These are phyloP conservation scores for Dimargaris xerosporica DNA, from an alignment of 192 early-diverging fungal species.

Conservation along the genomic window DNA sequence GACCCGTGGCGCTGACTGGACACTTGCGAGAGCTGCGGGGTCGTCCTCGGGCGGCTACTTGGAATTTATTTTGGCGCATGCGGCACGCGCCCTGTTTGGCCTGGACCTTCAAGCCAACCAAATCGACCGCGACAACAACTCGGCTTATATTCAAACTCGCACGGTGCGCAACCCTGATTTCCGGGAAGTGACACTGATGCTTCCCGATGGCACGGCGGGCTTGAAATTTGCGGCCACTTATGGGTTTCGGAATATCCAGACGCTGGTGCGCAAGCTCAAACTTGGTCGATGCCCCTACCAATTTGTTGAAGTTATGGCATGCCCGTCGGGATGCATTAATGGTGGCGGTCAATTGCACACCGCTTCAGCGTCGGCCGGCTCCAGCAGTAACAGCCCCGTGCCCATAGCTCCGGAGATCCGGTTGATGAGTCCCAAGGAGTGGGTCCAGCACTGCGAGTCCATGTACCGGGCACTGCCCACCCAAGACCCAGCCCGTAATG, in stretches of 20 bases:
- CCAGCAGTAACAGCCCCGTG: neutral
- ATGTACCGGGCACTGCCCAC: neutral
- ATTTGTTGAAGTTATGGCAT: conserved; percentile 95
- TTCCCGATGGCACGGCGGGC: conserved; percentile 32
- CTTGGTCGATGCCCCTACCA: conserved; percentile 58
- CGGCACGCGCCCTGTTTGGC: conserved; percentile 63
- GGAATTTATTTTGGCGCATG: conserved; percentile 73
- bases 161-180: conserved; percentile 74
- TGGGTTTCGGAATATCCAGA: conserved; percentile 96
- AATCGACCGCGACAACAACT: conserved; percentile 23
- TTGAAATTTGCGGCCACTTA: conserved; percentile 79
- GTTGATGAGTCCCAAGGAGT: neutral
- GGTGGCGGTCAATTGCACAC: conserved; percentile 89
- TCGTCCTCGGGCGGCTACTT: conserved; percentile 84
- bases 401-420: neutral
- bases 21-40: conserved; percentile 48
- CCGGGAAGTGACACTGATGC: conserved; percentile 43
- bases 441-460: conserved; percentile 3
- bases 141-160: conserved; percentile 39
- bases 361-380: neutral
- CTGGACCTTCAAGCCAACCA: conserved; percentile 42
- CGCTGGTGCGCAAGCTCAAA: conserved; percentile 92
- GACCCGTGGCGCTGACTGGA: conserved; percentile 13
- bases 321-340: conserved; percentile 92
- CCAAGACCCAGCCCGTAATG: neutral